Evolutionary conservation across 108 stramenopile genomes (phyloP), one percentile per base, ranked within the genome.

Genomic region (Ochromonas danica): DNA sequence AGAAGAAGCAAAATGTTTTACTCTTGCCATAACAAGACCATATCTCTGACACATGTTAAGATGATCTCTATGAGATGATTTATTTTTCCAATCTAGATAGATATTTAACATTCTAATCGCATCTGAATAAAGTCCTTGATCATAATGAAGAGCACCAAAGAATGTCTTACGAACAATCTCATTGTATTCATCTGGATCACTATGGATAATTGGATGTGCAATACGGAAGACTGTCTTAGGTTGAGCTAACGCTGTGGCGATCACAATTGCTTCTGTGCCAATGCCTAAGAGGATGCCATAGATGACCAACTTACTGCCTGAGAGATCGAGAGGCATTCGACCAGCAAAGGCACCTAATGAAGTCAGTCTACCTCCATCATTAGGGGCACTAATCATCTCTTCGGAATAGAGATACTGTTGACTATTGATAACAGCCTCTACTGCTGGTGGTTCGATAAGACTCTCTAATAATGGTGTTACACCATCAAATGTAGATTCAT

Each of bases 251-350:
- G 72, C 72, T 10, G 72, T 14, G 17, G 72, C 72, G 10, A 36
- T 3, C 3, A 75, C 31, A 10, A 75, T 33, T 6, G 45, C 51
- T 36, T 75, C 72, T 6, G 14, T 27, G 6, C 72, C 51, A 28
- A 75, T 33, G 14, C 72, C 72, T 41, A 75, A 41, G 6, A 36
- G 10, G 36, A 75, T 27, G 14, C 72, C 72, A 36, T 75, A 75
- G 3, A 33, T 42, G 17, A 75, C 38, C 51, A 75, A 27, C 3
- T 17, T 27, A 28, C 10, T 27, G 3, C 3, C 3, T 33, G 36
- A 3, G 10, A 75, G 10, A 31, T 60, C 72, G 45, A 75, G 6
- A 31, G 72, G 72, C 17, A 75, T 17, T 27, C 10, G 28, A 33
- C 72, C 72, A 6, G 51, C 72, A 36, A 75, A 33, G 40, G 6